A percentile compares a stretch with the other conserved stretches of the same genome.
Evolutionary conservation across 306 rosid genomes (phyloP).

Genomic region (Fragaria ananassa): DNA sequence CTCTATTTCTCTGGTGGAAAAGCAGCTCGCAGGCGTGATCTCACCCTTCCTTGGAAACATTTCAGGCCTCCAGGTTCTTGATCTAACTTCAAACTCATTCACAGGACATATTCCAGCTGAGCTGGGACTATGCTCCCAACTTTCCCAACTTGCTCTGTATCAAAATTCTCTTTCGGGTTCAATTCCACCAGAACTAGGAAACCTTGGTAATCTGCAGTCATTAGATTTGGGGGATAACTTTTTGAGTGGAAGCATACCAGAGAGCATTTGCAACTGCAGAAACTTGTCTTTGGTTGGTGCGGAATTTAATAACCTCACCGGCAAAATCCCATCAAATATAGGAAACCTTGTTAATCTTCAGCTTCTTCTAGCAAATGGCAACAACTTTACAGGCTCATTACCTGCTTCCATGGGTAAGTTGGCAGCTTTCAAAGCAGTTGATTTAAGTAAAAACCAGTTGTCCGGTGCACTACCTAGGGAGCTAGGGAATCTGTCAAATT

Average conservation of each 20-base stretch:
- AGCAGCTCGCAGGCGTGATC: conserved; percentile 61
- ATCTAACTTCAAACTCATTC: conserved; percentile 60
- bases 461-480: conserved; percentile 57
- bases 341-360: conserved; percentile 47
- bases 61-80: conserved; percentile 78
- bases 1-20: conserved; percentile 44
- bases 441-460: conserved; percentile 60
- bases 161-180: conserved; percentile 59
- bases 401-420: conserved; percentile 64
- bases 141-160: conserved; percentile 41
- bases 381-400: conserved; percentile 56
- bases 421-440: conserved; percentile 43
- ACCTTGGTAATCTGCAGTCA: conserved; percentile 37
- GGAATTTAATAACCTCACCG: conserved; percentile 53
- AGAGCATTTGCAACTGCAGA: conserved; percentile 59
- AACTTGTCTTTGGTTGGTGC: conserved; percentile 50
- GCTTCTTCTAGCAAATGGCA: conserved; percentile 38
- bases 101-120: conserved; percentile 60
- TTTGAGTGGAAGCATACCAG: conserved; percentile 68
- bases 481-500: conserved; percentile 61
- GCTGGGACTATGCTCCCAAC: conserved; percentile 59
- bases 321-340: conserved; percentile 56
- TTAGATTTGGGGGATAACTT: conserved; percentile 48
- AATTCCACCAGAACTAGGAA: conserved; percentile 62
- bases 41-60: conserved; percentile 77